These are phyloP conservation scores for Tripidium arundinaceum DNA, from an alignment of 202 grass and related monocot genomes.

Conservation along the genomic window DNA sequence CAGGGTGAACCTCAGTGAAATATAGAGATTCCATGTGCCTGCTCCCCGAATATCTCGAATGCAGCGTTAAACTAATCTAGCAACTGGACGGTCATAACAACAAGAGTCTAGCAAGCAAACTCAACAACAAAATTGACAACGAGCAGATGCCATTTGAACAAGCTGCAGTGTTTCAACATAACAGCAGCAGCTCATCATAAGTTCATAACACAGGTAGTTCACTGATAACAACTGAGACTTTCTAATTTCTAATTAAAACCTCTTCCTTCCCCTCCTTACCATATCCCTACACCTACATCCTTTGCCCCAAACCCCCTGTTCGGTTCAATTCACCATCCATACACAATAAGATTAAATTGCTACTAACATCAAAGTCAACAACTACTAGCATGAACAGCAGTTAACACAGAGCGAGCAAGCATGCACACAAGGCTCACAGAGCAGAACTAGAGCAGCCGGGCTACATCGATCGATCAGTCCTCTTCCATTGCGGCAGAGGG, in stretches of 20 bases:
- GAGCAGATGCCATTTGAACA: too few species aligned
- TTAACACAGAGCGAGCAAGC: constrained; percentile 26
- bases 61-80: not conserved
- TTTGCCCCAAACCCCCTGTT: not conserved
- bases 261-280: not conserved
- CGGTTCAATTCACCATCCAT: constrained; percentile 20
- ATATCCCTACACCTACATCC: constrained; percentile 51
- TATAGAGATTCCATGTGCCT: not conserved
- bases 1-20: not conserved
- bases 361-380: constrained; percentile 25
- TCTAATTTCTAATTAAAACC: constrained; percentile 33
- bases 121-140: not conserved
- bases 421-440: constrained; percentile 5
- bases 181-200: constrained; percentile 21
- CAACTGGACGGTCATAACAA: not conserved
- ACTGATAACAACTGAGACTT: constrained; percentile 41
- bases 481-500: constrained; percentile 27
- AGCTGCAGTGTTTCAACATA: constrained; percentile 9
- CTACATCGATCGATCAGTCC: constrained; percentile 28
- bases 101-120: not conserved
- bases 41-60: not conserved
- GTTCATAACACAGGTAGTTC: constrained; percentile 24
- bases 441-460: not conserved
- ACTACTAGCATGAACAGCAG: constrained; percentile 21
- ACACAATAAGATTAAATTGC: constrained; percentile 1